phyloP scores from a whole-genome alignment of 495 filamentous ascomycete genomes.

The Viridothelium virens region DNA sequence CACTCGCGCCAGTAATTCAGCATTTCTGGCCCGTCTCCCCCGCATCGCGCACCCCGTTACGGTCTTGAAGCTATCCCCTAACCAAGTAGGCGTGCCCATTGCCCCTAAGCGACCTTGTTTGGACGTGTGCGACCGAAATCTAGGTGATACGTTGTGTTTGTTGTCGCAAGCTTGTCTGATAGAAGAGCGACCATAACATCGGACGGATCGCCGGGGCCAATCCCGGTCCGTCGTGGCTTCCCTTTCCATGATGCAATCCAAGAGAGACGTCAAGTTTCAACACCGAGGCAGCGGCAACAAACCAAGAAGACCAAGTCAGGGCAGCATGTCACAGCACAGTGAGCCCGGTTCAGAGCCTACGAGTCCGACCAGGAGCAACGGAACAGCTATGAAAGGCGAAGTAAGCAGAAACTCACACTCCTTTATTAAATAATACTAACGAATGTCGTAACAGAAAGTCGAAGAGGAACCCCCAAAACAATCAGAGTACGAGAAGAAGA shows the following conservation, averaged over 20 bases:
- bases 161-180: neutral
- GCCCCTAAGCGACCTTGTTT: too few relatives aligned
- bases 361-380: conserved; percentile 45
- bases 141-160: too few relatives aligned
- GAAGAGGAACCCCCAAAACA: conserved; percentile 21
- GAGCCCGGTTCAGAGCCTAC: conserved; percentile 60
- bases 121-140: too few relatives aligned
- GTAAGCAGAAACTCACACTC: conserved; percentile 1
- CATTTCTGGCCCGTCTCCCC: too few relatives aligned
- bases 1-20: too few relatives aligned
- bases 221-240: neutral
- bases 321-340: conserved; percentile 73
- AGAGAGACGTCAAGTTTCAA: conserved; percentile 77
- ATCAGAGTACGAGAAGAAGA: conserved; percentile 96
- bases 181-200: neutral
- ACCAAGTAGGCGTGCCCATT: too few relatives aligned
- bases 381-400: conserved; percentile 26
- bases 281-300: conserved; percentile 51
- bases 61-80: too few relatives aligned
- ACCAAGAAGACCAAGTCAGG: conserved; percentile 45
- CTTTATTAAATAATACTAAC: neutral
- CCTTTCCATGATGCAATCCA: conserved; percentile 51
- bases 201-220: neutral
- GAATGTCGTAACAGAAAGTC: conserved; percentile 12
- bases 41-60: too few relatives aligned